Conservation (phyloP, 768 basidiomycete genomes). For the Podaxis sp. region DNA sequence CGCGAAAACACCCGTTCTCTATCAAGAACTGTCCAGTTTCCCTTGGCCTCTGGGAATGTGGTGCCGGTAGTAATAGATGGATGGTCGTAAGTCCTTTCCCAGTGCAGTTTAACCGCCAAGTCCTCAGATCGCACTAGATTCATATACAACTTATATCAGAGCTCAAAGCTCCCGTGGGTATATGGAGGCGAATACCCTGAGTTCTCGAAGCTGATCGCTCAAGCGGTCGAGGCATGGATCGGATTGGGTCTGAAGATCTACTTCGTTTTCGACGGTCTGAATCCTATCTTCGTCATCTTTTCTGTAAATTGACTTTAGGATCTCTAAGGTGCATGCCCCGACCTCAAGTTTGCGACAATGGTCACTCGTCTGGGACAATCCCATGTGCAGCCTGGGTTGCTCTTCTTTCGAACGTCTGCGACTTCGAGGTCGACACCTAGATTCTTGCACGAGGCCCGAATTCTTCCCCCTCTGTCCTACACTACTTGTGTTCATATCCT, state of each 20-base stretch:
- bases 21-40: conserved; percentile 31
- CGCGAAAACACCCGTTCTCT: conserved; percentile 47
- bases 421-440: conserved; percentile 60
- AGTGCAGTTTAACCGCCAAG: conserved; percentile 15
- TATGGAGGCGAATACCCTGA: conserved; percentile 79
- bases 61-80: conserved; percentile 74
- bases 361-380: conserved; percentile 58
- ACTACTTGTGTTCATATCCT: conserved; percentile 59
- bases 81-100: conserved; percentile 71
- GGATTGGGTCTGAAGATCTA: conserved; percentile 60
- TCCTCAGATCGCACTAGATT: conserved; percentile 47
- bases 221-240: conserved; percentile 67
- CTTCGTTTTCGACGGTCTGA: conserved; percentile 84
- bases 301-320: conserved; percentile 17
- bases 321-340: conserved; percentile 60
- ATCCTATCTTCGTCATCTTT: conserved; percentile 5
- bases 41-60: conserved; percentile 19
- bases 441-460: conserved; percentile 71
- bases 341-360: conserved; percentile 71
- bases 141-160: conserved; percentile 65
- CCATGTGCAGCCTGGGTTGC: conserved; percentile 57
- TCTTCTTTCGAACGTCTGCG: conserved; percentile 82
- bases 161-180: conserved; percentile 73
- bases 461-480: conserved; percentile 70
- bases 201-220: conserved; percentile 48